Base-by-base conservation (phyloP, 2,329 filamentous ascomycete genomes). In the Diaporthe amygdali region DNA sequence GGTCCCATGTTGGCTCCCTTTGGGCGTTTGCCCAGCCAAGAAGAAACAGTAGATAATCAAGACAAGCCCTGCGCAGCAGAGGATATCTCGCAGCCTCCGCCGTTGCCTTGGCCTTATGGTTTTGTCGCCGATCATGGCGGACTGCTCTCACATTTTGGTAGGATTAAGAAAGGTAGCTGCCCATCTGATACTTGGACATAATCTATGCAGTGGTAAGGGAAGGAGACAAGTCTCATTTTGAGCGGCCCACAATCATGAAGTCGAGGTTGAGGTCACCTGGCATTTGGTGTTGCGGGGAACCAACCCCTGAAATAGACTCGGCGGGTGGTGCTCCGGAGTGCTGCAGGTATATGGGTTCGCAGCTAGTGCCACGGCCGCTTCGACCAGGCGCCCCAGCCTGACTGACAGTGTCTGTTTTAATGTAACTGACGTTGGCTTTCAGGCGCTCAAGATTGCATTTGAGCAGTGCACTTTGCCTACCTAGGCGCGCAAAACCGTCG, bases 21-120 rank as follows among this genome's bases (percentile, higher is more conserved):
- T 44, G 27, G 37, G 61, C 39, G 61, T 55, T 30, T 44, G 55
- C 51, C 51, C 73, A 46, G 74, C 68, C 44, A 77, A 79, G 22
- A 77, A 54, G 34, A 79, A 25, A 54, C 76, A 78, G 68, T 78
- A 79, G 2, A 77, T 15, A 1, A 71, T 63, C 39, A 78, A 68
- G 32, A 74, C 67, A 37, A 70, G 30, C 10, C 76, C 77, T 8
- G 75, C 30, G 12, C 74, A 51, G 14, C 75, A 52, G 10, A 76
- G 74, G 7, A 67, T 47, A 37, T 77, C 76, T 39, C 77, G 72
- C 30, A 78, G 49, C 32, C 72, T 75, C 20, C 75, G 74, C 69
- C 72, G 73, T 44, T 73, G 74, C 55, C 73, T 72, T 20, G 74
- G 66, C 46, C 71, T 74, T 32, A 76, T 69, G 41, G 51, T 70